Evolutionary conservation across 73 alveolate genomes (phyloP), one percentile per base, ranked within the genome.

Genomic region (Symbiodinium pilosum): DNA sequence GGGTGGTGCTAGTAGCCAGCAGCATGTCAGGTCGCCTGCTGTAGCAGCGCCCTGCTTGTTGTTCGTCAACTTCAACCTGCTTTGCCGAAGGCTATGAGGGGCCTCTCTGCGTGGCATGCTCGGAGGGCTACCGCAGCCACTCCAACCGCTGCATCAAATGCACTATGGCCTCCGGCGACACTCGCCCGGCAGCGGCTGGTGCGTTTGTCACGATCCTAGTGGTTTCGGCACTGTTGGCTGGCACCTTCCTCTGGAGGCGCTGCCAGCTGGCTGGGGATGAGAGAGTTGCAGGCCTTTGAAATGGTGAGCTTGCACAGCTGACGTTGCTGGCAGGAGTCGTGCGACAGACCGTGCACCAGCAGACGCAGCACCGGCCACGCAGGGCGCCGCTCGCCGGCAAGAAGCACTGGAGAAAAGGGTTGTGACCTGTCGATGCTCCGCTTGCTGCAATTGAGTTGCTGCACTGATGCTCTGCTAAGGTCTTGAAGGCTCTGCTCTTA

Each of bases 1-100:
- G 64, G 64, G 16, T 16, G 4, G 68, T 16, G 28, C 21, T 51
- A 16, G 12, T 51, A 51, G 68, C 12, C 12, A 1, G 12, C 68
- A 51, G n/a, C n/a, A 16, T 0, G 68, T 51, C 68, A 2, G 4
- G 68, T 16, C 68, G 21, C 28, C 4, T 51, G 68, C 68, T 51
- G 12, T 16, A 0, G 4, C 68, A 16, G 68, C 21, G 21, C 28
- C 7, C 7, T 16, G 12, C 21, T 2, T 51, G 68, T 0, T 16
- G 21, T 16, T 51, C 68, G 68, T 24, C 68, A 16, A 16, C 68
- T 51, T 16, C 64, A 16, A 8, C 68, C 68, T 16, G 12, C 28
- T n/a, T n/a, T n/a, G n/a, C n/a, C n/a, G n/a, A n/a, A 64, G 77
- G 77, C 41, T 36, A 64, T 30, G 77, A 64, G 77, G 77, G 77